Percentiles rank a stretch among this genome's conserved stretches.
phyloP scores from a whole-genome alignment of 768 basidiomycete genomes.

The Piloderma croceum region DNA sequence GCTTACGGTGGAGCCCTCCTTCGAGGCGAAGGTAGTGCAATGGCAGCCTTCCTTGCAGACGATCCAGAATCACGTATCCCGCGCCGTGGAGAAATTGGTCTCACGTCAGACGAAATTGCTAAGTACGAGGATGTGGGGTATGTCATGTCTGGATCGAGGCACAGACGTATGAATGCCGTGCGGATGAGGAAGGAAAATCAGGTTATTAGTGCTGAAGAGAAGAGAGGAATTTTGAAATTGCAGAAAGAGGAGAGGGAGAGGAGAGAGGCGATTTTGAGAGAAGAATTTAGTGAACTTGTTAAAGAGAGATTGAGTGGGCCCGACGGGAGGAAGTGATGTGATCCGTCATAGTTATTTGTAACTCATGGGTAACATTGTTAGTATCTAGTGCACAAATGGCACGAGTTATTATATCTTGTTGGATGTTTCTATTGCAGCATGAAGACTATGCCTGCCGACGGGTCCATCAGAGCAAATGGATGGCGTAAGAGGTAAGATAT shows the following conservation, averaged over 20 bases:
- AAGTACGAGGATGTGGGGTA: slow-evolving; percentile 86
- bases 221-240: slow-evolving; percentile 89
- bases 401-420: no score
- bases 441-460: no score
- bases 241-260: slow-evolving; percentile 92
- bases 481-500: no score
- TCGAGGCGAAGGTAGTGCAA: slow-evolving; percentile 93
- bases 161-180: slow-evolving; percentile 97
- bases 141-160: slow-evolving; percentile 95
- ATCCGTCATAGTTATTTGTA: no score
- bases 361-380: no score
- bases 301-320: slow-evolving; percentile 63
- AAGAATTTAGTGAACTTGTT: slow-evolving; percentile 85
- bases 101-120: slow-evolving; percentile 84
- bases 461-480: no score
- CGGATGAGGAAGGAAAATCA: slow-evolving; percentile 99
- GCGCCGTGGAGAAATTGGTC: slow-evolving; percentile 96
- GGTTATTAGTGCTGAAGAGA: slow-evolving; percentile 98
- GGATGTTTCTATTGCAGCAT: no score
- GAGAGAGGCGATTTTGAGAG: slow-evolving; percentile 82
- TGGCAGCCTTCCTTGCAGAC: slow-evolving; percentile 91
- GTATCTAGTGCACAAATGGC: no score
- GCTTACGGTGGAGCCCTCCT: slow-evolving; percentile 86
- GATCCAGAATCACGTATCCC: slow-evolving; percentile 81
- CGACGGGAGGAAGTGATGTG: no score